Evolutionary conservation across 1,284 basidiomycete genomes (phyloP).

Genomic region (Moniliophthora roreri): DNA sequence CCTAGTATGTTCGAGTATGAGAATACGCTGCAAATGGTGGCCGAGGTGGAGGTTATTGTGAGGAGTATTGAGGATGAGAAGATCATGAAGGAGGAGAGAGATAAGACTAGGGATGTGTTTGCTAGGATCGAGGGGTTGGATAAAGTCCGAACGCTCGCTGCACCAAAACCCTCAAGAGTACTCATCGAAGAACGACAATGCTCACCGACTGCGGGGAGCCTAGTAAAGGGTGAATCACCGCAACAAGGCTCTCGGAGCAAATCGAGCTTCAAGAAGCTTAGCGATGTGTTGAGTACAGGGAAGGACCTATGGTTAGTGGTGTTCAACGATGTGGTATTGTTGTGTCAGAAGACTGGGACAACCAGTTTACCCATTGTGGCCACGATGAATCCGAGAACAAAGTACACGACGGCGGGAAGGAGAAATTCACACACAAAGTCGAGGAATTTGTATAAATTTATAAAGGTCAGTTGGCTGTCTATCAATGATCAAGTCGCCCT

Average conservation of each 20-base stretch:
- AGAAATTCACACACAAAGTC: slow-evolving; percentile 73
- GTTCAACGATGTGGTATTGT: slow-evolving; percentile 93
- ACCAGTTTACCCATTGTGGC: slow-evolving; percentile 85
- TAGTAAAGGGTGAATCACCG: slow-evolving; percentile 7
- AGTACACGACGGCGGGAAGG: slow-evolving; percentile 75
- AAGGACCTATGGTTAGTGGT: slow-evolving; percentile 92
- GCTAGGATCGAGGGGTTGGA: slow-evolving; percentile 95
- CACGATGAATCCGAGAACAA: slow-evolving; percentile 66
- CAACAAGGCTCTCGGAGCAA: slow-evolving; percentile 70
- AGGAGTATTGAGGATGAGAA: slow-evolving; percentile 97
- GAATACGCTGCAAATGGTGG: slow-evolving; percentile 93
- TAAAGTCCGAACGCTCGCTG: slow-evolving; percentile 82
- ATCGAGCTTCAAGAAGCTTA: slow-evolving; percentile 81
- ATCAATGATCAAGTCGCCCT: slow-evolving; percentile 1
- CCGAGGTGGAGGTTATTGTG: slow-evolving; percentile 94
- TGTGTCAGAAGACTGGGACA: slow-evolving; percentile 88
- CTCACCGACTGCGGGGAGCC: slow-evolving; percentile 23
- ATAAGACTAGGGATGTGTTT: slow-evolving; percentile 91
- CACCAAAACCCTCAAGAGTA: slow-evolving; percentile 86
- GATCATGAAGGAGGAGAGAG: slow-evolving; percentile 92
- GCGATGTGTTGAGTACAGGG: slow-evolving; percentile 73
- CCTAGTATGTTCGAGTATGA: slow-evolving; percentile 98
- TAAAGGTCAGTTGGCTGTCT: slow-evolving; percentile 75
- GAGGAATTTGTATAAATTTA: slow-evolving; percentile 88
- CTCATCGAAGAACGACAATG: slow-evolving; percentile 82